Evolutionary conservation across 1,284 basidiomycete species (phyloP), one percentile per base, ranked within the genome.

Genomic region (Austropuccinia psidii): DNA sequence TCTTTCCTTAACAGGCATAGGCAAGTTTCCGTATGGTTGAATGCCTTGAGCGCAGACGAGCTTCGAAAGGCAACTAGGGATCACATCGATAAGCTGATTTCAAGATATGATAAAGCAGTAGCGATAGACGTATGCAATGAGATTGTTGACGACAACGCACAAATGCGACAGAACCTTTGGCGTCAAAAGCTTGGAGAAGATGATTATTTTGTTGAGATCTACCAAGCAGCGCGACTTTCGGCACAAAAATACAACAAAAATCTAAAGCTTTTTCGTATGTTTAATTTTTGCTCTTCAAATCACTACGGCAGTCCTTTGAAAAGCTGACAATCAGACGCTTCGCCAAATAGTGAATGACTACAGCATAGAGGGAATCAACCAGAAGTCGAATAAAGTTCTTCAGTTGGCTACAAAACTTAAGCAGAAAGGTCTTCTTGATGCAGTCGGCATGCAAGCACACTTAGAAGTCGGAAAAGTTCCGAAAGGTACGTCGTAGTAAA

Each of bases 391-490:
- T 27, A 43, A 43, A 27, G 31, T 61, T n/a, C 58, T 61, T 39
- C 39, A 61, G n/a, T 29, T 61, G 15, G 58, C 58, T 29, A 61
- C 58, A 7, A 43, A 37, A n/a, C 58, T 61, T 4, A 43, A 61
- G 7, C 41, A 61, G 27, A 4, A 61, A 24, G 39, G 39, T 11
- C 41, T 61, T 13, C 31, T 61, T 19, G 58, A 61, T 61, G 58
- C 15, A 27, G 58, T 61, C 6, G 58, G 58, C 19, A 43, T 61
- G 21, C 58, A 61, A 27, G 31, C 21, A 31, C 58, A 61, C 39
- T 29, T 61, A 4, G 19, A 61, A 24, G 58, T 61, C 15, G 58
- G 58, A 29, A 61, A 61, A 41, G 24, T 61, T 61, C 58, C 58
- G 2, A 8, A 43, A 61, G 58, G 58, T 61, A 58, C 4, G 27